phyloP scores from a whole-genome alignment of 148 eudicot genomes.

The Amaranthus hypochondriacus region DNA sequence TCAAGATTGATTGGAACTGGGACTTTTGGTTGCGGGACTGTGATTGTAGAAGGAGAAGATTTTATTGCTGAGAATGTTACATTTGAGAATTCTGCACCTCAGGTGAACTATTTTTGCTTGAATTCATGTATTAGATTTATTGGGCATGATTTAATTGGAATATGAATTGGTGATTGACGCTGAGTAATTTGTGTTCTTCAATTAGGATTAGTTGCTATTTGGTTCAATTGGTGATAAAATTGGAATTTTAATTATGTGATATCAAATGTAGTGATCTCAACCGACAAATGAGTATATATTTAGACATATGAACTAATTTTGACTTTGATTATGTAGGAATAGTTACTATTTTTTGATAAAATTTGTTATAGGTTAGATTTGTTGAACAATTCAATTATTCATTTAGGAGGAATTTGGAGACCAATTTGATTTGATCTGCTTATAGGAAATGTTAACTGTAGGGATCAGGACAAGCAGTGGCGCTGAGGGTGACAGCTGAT shows the following conservation, averaged over 20 bases:
- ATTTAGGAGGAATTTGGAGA: neutral
- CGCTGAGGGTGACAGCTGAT: conserved; percentile 85
- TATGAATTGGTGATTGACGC: neutral
- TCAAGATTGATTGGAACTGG: conserved; percentile 91
- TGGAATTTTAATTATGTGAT: no score
- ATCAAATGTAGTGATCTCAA: no score
- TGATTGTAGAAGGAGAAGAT: conserved; percentile 90
- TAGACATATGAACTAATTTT: neutral
- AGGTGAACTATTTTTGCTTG: conserved; percentile 35
- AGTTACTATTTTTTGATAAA: neutral
- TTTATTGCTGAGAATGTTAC: conserved; percentile 89
- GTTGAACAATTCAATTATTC: neutral
- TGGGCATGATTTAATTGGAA: neutral
- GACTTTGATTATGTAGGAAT: neutral
- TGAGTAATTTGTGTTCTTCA: neutral
- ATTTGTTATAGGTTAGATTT: neutral
- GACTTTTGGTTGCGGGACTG: conserved; percentile 89
- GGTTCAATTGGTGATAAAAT: no score
- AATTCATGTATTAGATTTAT: neutral
- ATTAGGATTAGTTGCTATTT: neutral
- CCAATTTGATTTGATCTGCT: neutral
- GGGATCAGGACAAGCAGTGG: conserved; percentile 99
- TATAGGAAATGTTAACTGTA: conserved; percentile 7
- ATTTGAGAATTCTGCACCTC: conserved; percentile 86
- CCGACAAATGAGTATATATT: neutral